Conservation (phyloP, 2,329 filamentous ascomycete genomes). For the Emmonsiellopsis sp. region DNA sequence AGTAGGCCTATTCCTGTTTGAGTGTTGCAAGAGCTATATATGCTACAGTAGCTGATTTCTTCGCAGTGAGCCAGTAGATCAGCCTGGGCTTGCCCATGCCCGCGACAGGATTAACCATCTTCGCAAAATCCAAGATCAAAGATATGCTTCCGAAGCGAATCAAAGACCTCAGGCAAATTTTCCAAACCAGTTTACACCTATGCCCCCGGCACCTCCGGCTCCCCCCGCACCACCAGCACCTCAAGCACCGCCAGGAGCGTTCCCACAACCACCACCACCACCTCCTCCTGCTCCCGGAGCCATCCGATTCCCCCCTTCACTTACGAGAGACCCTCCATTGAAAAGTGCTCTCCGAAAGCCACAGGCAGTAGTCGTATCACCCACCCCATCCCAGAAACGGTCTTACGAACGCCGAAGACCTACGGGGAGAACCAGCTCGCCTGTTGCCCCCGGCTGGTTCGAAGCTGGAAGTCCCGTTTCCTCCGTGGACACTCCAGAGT, state of each 20-base stretch:
- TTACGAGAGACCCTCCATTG: conserved; percentile 1
- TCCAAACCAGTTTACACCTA: neutral
- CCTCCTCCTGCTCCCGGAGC: neutral
- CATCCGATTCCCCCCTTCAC: neutral
- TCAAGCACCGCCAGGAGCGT: neutral
- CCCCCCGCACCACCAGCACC: neutral
- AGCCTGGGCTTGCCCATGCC: conserved; percentile 14
- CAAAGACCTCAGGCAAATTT: conserved; percentile 1
- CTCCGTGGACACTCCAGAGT: neutral
- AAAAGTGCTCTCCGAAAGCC: conserved; percentile 4
- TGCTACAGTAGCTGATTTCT: neutral
- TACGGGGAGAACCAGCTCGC: conserved; percentile 8
- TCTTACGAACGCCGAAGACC: conserved; percentile 10
- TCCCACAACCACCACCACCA: neutral
- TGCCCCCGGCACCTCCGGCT: neutral
- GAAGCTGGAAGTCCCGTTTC: conserved; percentile 3
- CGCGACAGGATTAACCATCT: conserved; percentile 5
- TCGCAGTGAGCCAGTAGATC: conserved; percentile 8
- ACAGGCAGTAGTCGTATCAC: neutral
- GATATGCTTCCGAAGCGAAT: neutral
- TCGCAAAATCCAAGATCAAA: conserved; percentile 6
- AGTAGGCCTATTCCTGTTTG: conserved; percentile 26
- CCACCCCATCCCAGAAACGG: neutral
- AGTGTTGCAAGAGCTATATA: neutral
- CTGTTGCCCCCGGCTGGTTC: conserved; percentile 21